A percentile compares a stretch with the other conserved stretches of the same genome.
Evolutionary conservation across 2,329 filamentous ascomycete genomes (phyloP).

Genomic region (Sclerotinia trifoliorum): DNA sequence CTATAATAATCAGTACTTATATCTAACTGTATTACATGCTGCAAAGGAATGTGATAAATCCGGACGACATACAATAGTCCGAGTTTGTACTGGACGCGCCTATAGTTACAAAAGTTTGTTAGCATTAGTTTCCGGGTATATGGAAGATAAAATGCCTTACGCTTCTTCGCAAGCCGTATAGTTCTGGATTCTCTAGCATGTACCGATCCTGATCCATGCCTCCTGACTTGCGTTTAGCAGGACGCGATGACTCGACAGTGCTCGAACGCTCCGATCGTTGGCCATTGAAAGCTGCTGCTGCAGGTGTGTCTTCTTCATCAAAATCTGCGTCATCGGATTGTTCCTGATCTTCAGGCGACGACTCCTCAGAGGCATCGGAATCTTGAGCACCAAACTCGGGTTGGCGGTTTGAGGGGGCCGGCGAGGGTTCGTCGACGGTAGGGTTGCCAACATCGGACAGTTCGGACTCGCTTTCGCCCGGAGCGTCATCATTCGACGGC

Average conservation of each 20-base stretch:
- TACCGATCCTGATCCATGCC: constrained; percentile 69
- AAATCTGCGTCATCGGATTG: constrained; percentile 72
- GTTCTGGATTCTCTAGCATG: constrained; percentile 86
- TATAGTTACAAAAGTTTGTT: constrained; percentile 28
- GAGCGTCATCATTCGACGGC: constrained; percentile 43
- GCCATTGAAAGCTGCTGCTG: constrained; percentile 48
- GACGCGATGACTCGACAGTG: constrained; percentile 68
- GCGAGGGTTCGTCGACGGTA: constrained; percentile 50
- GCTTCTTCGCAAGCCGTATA: constrained; percentile 92
- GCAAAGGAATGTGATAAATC: background rate
- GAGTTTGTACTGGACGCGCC: constrained; percentile 58
- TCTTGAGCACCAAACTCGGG: constrained; percentile 38
- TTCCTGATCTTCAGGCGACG: constrained; percentile 45
- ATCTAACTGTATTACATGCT: background rate
- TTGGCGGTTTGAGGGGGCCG: constrained; percentile 45
- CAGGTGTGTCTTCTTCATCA: constrained; percentile 64
- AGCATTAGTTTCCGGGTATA: constrained; percentile 23
- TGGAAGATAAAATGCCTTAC: constrained; percentile 52
- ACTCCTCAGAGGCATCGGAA: constrained; percentile 37
- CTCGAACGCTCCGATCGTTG: constrained; percentile 56
- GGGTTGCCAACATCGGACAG: constrained; percentile 68
- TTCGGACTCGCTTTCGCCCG: constrained; percentile 68
- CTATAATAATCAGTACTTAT: constrained; percentile 40
- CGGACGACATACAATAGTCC: constrained; percentile 49
- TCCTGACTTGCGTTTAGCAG: constrained; percentile 69